phyloP scores from a whole-genome alignment of 768 basidiomycete genomes.

The Naematelia encephala region DNA sequence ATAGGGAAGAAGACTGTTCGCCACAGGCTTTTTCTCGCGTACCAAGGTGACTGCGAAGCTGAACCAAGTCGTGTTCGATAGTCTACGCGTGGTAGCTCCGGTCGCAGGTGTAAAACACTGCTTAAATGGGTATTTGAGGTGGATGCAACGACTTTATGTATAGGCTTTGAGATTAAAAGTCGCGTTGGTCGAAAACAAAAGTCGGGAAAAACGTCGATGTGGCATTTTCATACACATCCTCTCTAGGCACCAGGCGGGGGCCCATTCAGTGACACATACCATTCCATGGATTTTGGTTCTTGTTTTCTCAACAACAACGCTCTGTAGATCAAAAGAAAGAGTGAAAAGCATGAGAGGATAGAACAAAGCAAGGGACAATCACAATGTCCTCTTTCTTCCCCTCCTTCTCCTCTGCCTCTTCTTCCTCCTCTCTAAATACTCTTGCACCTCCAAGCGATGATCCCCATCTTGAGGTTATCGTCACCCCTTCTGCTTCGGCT shows the following conservation, averaged over 20 bases:
- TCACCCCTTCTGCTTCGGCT: conserved; percentile 71
- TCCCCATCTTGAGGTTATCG: conserved; percentile 48
- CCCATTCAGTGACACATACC: too few species aligned
- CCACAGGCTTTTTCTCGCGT: background rate
- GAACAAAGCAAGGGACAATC: background rate
- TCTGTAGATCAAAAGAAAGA: too few species aligned
- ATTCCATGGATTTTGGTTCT: too few species aligned
- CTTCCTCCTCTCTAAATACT: conserved; percentile 1
- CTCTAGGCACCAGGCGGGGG: background rate
- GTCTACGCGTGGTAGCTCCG: background rate
- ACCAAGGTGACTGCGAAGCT: background rate
- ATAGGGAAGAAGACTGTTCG: background rate
- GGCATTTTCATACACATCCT: background rate
- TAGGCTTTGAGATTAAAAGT: background rate
- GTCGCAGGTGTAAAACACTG: too few species aligned
- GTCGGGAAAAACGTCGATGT: background rate
- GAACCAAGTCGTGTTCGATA: background rate
- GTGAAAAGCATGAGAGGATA: background rate
- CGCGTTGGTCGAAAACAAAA: background rate
- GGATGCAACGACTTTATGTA: background rate
- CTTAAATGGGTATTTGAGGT: background rate
- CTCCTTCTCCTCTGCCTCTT: conserved; percentile 21
- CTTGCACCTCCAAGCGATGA: conserved; percentile 20
- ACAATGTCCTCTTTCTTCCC: conserved; percentile 39
- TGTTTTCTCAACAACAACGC: too few species aligned